Conservation (phyloP, 2,329 filamentous ascomycete genomes). For the Pseudogymnoascus sp. region DNA sequence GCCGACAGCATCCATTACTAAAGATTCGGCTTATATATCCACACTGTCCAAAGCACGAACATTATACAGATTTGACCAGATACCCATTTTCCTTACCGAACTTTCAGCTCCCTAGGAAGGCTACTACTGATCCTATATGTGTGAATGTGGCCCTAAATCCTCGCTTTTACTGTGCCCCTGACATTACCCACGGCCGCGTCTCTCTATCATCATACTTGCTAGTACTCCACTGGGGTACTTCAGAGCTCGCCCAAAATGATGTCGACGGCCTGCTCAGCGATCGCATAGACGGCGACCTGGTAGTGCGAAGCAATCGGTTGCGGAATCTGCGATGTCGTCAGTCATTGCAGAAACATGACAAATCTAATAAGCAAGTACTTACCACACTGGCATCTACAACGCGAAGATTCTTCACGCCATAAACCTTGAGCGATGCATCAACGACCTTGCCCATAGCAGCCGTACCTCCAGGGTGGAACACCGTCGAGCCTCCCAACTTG, state of each 20-base stretch:
- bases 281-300: constrained; percentile 29
- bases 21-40: too few relatives aligned
- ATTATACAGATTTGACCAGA: too few relatives aligned
- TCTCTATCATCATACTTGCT: not conserved
- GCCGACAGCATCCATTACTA: too few relatives aligned
- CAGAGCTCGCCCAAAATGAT: constrained; percentile 19
- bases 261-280: constrained; percentile 30
- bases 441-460: constrained; percentile 23
- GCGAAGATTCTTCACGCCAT: constrained; percentile 20
- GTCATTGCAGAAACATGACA: not conserved
- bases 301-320: constrained; percentile 27
- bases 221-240: not conserved
- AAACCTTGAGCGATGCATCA: constrained; percentile 20
- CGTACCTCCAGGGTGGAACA: constrained; percentile 14
- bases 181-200: not conserved
- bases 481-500: not conserved
- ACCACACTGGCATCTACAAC: constrained; percentile 30
- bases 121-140: too few relatives aligned
- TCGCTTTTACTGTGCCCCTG: too few relatives aligned
- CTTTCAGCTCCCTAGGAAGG: too few relatives aligned
- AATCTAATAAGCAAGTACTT: not conserved
- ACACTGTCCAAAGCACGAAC: too few relatives aligned
- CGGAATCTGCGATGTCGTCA: constrained; percentile 18
- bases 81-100: too few relatives aligned
- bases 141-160: too few relatives aligned